Percentiles rank a stretch among this genome's conserved stretches.
Conservation (phyloP, 1,284 basidiomycete genomes). For the Microbotryomycetes sp. region DNA sequence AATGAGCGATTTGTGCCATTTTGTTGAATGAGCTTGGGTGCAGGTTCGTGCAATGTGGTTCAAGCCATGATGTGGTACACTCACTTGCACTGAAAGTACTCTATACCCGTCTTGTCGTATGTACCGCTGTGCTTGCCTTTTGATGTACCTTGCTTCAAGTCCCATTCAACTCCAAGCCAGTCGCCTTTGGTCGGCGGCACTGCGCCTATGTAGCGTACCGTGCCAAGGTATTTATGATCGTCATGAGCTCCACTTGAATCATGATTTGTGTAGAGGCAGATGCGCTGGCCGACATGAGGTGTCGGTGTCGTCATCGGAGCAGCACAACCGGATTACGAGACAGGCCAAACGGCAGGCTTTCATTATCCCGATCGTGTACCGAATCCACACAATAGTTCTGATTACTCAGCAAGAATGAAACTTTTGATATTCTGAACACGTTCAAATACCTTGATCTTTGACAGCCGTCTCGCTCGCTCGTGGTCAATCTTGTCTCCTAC, state of each 20-base stretch:
- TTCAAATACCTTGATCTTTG: too few species aligned
- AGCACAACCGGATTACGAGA: too few species aligned
- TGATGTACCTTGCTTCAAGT: constrained; percentile 52
- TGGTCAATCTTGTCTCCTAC: too few species aligned
- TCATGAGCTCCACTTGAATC: not conserved
- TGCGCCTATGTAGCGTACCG: constrained; percentile 62
- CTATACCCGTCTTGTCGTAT: constrained; percentile 57
- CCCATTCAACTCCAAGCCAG: constrained; percentile 97
- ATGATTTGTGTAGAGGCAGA: not conserved
- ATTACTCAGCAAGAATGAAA: too few species aligned
- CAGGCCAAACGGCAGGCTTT: too few species aligned
- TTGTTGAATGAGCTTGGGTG: not conserved
- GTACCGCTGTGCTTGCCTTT: constrained; percentile 82
- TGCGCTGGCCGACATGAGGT: not conserved
- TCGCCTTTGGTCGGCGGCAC: constrained; percentile 59
- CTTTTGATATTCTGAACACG: too few species aligned
- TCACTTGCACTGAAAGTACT: constrained; percentile 74
- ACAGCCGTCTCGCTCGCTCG: too few species aligned
- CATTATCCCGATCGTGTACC: too few species aligned
- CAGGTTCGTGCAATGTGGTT: constrained; percentile 15
- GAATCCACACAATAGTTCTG: too few species aligned
- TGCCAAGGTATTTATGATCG: constrained; percentile 39
- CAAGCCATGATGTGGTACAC: constrained; percentile 32
- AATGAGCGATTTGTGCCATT: not conserved
- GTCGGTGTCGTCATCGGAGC: too few species aligned